These are phyloP conservation scores for Xylariaceae sp. DNA, from an alignment of 2,329 filamentous ascomycete species.

Conservation along the genomic window DNA sequence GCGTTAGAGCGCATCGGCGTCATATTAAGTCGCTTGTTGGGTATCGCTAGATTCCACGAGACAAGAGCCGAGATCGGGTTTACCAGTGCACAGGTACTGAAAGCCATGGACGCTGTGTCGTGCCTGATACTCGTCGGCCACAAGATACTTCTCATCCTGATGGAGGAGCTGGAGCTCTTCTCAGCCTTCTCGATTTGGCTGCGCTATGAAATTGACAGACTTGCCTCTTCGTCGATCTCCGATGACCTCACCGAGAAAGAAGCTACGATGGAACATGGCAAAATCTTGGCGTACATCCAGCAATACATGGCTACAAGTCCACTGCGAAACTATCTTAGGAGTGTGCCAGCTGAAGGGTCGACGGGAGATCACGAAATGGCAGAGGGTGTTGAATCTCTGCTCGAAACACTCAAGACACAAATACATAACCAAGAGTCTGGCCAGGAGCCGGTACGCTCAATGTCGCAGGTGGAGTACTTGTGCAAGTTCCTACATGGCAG, in stretches of 20 bases:
- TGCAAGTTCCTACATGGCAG: slow-evolving; percentile 56
- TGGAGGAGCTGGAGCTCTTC: slow-evolving; percentile 78
- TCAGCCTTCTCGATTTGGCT: slow-evolving; percentile 79
- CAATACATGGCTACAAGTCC: slow-evolving; percentile 66
- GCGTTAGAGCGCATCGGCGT: slow-evolving; percentile 80
- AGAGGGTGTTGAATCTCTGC: slow-evolving; percentile 43
- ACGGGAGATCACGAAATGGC: slow-evolving; percentile 44
- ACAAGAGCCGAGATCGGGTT: slow-evolving; percentile 65
- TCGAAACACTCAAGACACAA: slow-evolving; percentile 50
- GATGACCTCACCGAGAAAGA: slow-evolving; percentile 79
- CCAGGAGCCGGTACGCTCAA: slow-evolving; percentile 46
- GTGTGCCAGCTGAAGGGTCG: slow-evolving; percentile 49
- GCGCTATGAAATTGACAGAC: slow-evolving; percentile 75
- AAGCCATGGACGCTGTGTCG: slow-evolving; percentile 67
- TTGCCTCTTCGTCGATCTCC: slow-evolving; percentile 61
- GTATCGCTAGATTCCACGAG: slow-evolving; percentile 78
- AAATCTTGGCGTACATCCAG: slow-evolving; percentile 75
- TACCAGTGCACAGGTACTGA: slow-evolving; percentile 59
- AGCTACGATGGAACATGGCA: slow-evolving; percentile 68
- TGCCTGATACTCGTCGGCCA: slow-evolving; percentile 75
- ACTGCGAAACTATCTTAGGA: slow-evolving; percentile 59
- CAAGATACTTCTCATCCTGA: slow-evolving; percentile 66
- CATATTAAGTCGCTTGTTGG: slow-evolving; percentile 77
- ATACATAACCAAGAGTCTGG: slow-evolving; percentile 46
- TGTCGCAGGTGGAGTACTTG: slow-evolving; percentile 64